A percentile compares a stretch with the other conserved stretches of the same genome.
Evolutionary conservation across 768 basidiomycete species (phyloP).

Genomic region (Pleurotus tuoliensis): DNA sequence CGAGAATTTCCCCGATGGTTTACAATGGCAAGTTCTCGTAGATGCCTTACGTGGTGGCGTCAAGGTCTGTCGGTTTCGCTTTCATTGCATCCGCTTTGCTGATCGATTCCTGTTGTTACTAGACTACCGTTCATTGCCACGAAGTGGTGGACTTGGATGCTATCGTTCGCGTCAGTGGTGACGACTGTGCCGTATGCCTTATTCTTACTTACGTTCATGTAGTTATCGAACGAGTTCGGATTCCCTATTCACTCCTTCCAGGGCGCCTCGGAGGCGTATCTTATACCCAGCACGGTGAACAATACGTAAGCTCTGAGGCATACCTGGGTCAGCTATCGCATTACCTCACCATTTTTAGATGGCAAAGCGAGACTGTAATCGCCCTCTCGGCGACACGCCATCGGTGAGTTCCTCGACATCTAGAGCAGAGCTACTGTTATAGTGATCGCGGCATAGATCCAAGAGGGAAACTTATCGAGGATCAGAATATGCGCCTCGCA

Average conservation of each 20-base stretch:
- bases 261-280: constrained; percentile 85
- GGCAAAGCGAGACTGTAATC: constrained; percentile 48
- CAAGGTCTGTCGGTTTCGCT: constrained; percentile 43
- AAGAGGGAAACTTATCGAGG: constrained; percentile 63
- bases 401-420: neutral
- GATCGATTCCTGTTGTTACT: neutral
- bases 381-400: constrained; percentile 76
- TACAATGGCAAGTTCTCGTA: constrained; percentile 73
- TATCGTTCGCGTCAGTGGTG: constrained; percentile 53
- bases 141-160: constrained; percentile 72
- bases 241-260: constrained; percentile 81
- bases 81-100: neutral
- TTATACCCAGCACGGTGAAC: constrained; percentile 82
- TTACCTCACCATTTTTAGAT: neutral
- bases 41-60: constrained; percentile 85
- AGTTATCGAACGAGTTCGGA: constrained; percentile 89
- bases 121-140: constrained; percentile 68
- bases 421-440: neutral
- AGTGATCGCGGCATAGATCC: constrained; percentile 23
- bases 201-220: neutral
- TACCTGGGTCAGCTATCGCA: neutral
- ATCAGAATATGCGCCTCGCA: constrained; percentile 71
- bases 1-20: constrained; percentile 61
- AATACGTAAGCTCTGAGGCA: constrained; percentile 45
- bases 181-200: too few species aligned